A percentile compares a stretch with the other conserved stretches of the same genome.
phyloP scores from a whole-genome alignment of 2,329 filamentous ascomycete genomes.

The Monosporascus sp. region DNA sequence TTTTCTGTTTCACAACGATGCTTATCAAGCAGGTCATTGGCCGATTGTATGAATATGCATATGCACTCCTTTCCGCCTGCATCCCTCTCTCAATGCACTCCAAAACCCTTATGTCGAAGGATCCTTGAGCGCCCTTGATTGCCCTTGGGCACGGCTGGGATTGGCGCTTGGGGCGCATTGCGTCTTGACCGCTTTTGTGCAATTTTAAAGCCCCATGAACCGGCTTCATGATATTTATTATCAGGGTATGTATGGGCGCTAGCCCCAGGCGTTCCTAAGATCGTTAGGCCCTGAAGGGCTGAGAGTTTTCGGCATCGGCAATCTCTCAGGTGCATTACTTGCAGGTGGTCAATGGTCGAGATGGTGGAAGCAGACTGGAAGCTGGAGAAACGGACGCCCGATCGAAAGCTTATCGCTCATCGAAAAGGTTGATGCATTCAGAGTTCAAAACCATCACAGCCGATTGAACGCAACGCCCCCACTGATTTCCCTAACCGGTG shows the following conservation, averaged over 20 bases:
- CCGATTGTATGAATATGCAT: conserved; percentile 11
- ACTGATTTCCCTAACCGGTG: too few species aligned
- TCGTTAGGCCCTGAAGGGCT: neutral
- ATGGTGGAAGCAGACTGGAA: neutral
- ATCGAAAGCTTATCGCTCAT: neutral
- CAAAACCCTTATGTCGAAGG: neutral
- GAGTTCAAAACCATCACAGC: neutral
- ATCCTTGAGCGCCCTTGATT: neutral
- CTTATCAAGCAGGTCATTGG: conserved; percentile 21
- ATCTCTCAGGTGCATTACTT: neutral
- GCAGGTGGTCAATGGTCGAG: too few species aligned
- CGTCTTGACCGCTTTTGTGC: neutral
- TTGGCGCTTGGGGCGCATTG: too few species aligned
- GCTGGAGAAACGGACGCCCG: neutral
- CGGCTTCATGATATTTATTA: neutral
- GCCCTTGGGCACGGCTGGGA: neutral
- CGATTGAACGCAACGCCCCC: neutral
- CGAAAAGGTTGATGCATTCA: neutral
- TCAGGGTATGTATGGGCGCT: neutral
- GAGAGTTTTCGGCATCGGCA: neutral
- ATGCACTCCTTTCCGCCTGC: conserved; percentile 37
- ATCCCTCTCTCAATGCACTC: conserved; percentile 11
- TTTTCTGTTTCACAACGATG: conserved; percentile 33
- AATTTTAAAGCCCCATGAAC: neutral
- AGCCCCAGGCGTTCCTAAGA: neutral